Base-by-base conservation (phyloP, 2,329 filamentous ascomycete genomes). In the Trichoderma brevicompactum region DNA sequence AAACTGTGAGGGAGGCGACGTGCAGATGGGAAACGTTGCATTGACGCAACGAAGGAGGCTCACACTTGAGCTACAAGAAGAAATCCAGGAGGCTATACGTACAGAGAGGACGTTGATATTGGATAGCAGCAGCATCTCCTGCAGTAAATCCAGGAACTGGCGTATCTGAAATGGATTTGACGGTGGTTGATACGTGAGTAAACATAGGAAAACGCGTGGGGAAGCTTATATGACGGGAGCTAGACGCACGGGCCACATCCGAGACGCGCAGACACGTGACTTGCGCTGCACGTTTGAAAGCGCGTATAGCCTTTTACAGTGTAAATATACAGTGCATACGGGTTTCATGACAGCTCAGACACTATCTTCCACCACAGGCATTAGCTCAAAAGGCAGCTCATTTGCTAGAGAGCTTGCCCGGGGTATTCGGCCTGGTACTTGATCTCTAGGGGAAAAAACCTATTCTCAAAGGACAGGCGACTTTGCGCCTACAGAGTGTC, bases 1-100 rank as follows among this genome's bases (percentile, higher is more conserved):
- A 85, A 86, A 92, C 92, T 92, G 84, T 90, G 76, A 82, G 85
- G 89, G 87, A 89, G 89, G 90, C 87, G 87, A 81, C 80, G 84
- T 90, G 91, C 90, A 69, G 67, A 43, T 56, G 15, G 41, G n/a
- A 9, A 43, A 15, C 65, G 66, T 66, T 71, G 68, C 62, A 61
- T 50, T 40, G 62, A 49, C 69, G 68, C 68, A 70, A 70, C 78
- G 66, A 85, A 83, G 83, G 83, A 82, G 77, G 73, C 76, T 76
- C 71, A n/a, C 70, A 60, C 46, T 6, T 63, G 60, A 63, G 48
- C 17, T 46, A 54, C 32, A 63, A 7, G 32, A 38, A 50, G 60
- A 63, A 7, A 36, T 40, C 32, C 5, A 38, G 13, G 60, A 36
- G 40, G 34, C 49, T 5, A 46, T 46, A 28, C 60, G 60, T 54